phyloP scores from a whole-genome alignment of 805 yeast genomes.

The Candida methanosorbosa region DNA sequence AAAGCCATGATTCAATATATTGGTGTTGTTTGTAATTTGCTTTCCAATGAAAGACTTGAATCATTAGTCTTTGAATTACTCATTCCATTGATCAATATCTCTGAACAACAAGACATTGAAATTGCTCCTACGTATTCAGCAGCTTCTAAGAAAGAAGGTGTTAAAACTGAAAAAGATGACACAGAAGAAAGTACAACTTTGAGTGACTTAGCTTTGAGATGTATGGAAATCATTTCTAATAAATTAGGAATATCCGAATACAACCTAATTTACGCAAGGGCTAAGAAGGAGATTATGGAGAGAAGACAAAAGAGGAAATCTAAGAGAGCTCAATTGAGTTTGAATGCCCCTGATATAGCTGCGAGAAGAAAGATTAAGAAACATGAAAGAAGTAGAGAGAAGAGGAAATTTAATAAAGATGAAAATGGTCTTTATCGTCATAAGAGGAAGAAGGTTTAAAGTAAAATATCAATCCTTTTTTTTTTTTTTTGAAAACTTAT shows the following conservation, averaged over 20 bases:
- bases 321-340: slow-evolving; percentile 65
- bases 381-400: slow-evolving; percentile 68
- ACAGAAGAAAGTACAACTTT: slow-evolving; percentile 32
- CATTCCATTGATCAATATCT: slow-evolving; percentile 21
- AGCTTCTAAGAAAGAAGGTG: slow-evolving; percentile 26
- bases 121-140: too few species aligned
- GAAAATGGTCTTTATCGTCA: slow-evolving; percentile 68
- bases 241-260: slow-evolving; percentile 69
- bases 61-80: slow-evolving; percentile 10
- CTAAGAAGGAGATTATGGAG: slow-evolving; percentile 47
- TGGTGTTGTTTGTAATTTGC: slow-evolving; percentile 42
- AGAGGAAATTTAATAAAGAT: slow-evolving; percentile 66
- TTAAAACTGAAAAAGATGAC: slow-evolving; percentile 28
- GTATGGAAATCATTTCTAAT: slow-evolving; percentile 55
- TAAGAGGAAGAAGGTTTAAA: slow-evolving; percentile 29
- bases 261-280: slow-evolving; percentile 49
- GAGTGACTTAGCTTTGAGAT: slow-evolving; percentile 49
- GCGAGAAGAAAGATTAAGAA: slow-evolving; percentile 71
- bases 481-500: neutral
- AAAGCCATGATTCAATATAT: slow-evolving; percentile 60
- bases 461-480: too few species aligned
- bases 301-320: slow-evolving; percentile 72
- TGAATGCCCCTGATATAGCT: slow-evolving; percentile 73
- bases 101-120: slow-evolving; percentile 22
- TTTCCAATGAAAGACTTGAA: slow-evolving; percentile 2